Conservation (phyloP, 495 filamentous ascomycete genomes). For the Usnea hakonensis region DNA sequence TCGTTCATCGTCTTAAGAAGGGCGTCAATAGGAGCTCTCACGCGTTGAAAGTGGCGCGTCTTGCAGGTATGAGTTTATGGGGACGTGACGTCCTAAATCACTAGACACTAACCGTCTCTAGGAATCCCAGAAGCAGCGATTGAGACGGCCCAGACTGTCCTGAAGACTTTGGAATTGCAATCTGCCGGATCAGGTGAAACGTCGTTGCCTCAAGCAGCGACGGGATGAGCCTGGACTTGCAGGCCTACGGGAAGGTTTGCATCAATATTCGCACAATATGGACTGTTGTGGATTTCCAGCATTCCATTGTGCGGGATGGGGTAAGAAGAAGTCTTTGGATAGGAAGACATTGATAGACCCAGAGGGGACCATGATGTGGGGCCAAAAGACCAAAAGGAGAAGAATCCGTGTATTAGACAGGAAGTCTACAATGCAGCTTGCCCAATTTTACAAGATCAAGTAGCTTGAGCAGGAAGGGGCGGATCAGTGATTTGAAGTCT, state of each 20-base stretch:
- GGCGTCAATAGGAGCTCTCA: conserved; percentile 84
- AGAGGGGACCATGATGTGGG: not conserved
- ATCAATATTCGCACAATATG: not conserved
- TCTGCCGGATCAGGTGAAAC: not conserved
- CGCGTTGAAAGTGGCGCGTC: conserved; percentile 80
- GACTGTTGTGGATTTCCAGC: not conserved
- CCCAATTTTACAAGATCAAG: too few species aligned
- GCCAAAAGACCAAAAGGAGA: not conserved
- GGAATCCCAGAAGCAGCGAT: conserved; percentile 38
- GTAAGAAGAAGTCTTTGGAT: not conserved
- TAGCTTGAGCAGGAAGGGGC: too few species aligned
- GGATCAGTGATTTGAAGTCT: too few species aligned
- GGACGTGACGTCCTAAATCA: not conserved
- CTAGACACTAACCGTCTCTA: conserved; percentile 9
- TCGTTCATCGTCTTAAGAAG: conserved; percentile 68
- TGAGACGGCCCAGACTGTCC: conserved; percentile 30
- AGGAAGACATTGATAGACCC: not conserved
- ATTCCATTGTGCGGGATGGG: not conserved
- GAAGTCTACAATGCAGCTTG: too few species aligned
- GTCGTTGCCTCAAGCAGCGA: not conserved
- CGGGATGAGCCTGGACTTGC: not conserved
- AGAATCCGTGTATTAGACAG: not conserved
- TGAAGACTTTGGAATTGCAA: conserved; percentile 12
- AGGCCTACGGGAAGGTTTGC: not conserved
- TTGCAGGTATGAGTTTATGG: conserved; percentile 53